Evolutionary conservation across 257 asterid species (phyloP).

Genomic region (Nicotiana tabacum): DNA sequence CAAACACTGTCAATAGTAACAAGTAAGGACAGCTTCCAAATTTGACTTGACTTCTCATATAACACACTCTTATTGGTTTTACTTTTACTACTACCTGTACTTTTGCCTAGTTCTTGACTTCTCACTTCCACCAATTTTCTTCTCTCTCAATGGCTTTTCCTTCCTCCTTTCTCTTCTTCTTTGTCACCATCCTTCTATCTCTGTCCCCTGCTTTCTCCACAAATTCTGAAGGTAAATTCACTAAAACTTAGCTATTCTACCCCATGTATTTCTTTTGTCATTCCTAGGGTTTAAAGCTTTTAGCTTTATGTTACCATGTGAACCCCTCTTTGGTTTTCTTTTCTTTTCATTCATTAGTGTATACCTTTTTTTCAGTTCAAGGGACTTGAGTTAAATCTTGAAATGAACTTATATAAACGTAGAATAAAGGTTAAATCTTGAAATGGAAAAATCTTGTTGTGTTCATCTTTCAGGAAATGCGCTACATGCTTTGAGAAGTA

Average conservation of each 20-base stretch:
- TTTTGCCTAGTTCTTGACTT: background rate
- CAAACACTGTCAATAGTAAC: background rate
- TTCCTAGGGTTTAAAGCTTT: background rate
- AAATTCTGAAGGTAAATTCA: conserved; percentile 58
- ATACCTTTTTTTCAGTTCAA: background rate
- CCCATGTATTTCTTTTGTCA: background rate
- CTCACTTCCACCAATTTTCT: conserved; percentile 12
- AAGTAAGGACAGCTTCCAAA: background rate
- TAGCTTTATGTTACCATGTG: background rate
- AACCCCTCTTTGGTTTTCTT: background rate
- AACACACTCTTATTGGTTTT: background rate
- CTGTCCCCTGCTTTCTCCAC: conserved; percentile 40
- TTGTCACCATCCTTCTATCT: conserved; percentile 34
- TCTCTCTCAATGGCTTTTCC: conserved; percentile 44
- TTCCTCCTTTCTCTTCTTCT: conserved; percentile 25
- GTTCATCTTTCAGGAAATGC: conserved; percentile 56
- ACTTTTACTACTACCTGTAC: background rate
- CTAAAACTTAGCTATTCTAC: background rate
- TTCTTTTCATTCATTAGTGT: background rate
- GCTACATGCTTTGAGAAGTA: conserved; percentile 66
- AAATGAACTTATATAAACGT: background rate
- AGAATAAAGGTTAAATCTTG: background rate
- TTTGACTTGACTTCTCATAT: conserved; percentile 36
- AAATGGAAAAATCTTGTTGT: background rate
- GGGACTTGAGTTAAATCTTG: background rate